Evolutionary conservation across 768 basidiomycete species (phyloP).

Genomic region (Harrya chromipes): DNA sequence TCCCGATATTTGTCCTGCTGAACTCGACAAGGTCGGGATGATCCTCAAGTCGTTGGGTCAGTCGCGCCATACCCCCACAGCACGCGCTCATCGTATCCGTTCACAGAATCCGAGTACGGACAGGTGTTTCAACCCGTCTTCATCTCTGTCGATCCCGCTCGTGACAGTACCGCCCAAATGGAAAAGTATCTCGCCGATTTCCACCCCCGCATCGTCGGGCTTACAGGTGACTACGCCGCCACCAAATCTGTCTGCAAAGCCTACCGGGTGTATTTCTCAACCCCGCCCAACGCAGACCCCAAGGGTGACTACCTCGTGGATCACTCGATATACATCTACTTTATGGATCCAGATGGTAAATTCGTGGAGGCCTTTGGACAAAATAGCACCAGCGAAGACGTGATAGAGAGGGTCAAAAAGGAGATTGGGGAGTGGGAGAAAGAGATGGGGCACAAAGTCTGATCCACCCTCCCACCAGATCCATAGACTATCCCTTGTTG

Average conservation of each 20-base stretch:
- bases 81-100: slow-evolving; percentile 7
- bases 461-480: background rate
- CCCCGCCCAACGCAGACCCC: slow-evolving; percentile 81
- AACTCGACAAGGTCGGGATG: slow-evolving; percentile 89
- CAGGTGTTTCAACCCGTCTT: slow-evolving; percentile 84
- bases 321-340: slow-evolving; percentile 94
- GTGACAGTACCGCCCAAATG: slow-evolving; percentile 68
- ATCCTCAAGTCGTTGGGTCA: slow-evolving; percentile 72
- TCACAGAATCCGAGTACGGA: slow-evolving; percentile 64
- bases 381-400: slow-evolving; percentile 62
- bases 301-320: slow-evolving; percentile 97
- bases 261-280: slow-evolving; percentile 98
- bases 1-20: slow-evolving; percentile 97
- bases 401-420: slow-evolving; percentile 58
- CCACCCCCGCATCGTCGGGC: slow-evolving; percentile 84
- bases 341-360: slow-evolving; percentile 93
- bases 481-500: background rate
- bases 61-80: slow-evolving; percentile 19
- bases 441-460: slow-evolving; percentile 33
- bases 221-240: slow-evolving; percentile 81
- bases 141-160: slow-evolving; percentile 94
- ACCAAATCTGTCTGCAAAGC: slow-evolving; percentile 90
- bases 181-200: slow-evolving; percentile 76
- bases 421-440: slow-evolving; percentile 44
- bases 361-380: slow-evolving; percentile 98